Percentiles rank a stretch among this genome's conserved stretches.
Conservation (phyloP, 805 yeast species). For the Limtongia smithiae region DNA sequence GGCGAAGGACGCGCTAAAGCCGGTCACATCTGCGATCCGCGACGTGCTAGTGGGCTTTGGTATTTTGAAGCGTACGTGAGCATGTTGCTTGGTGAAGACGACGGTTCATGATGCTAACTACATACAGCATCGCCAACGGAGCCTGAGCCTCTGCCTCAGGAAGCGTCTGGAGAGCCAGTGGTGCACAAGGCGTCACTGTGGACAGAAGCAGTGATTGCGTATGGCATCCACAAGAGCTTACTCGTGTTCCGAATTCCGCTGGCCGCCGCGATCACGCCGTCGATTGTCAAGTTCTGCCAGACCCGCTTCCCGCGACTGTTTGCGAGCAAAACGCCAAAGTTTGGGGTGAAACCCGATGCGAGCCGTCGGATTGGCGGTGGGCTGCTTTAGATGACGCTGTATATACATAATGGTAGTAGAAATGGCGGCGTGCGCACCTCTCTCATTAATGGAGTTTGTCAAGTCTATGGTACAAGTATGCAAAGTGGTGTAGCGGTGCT, state of each 20-base stretch:
- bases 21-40: slow-evolving; percentile 6
- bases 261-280: slow-evolving; percentile 89
- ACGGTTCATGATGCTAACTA: too few relatives aligned
- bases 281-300: slow-evolving; percentile 78
- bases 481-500: too few relatives aligned
- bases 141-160: too few relatives aligned
- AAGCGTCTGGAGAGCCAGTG: slow-evolving; percentile 30
- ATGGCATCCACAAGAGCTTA: slow-evolving; percentile 86
- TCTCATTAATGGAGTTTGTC: neutral
- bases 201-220: slow-evolving; percentile 87
- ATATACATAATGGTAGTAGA: neutral
- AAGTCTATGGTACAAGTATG: neutral
- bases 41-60: slow-evolving; percentile 11
- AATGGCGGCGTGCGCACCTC: too few relatives aligned
- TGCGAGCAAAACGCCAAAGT: slow-evolving; percentile 6
- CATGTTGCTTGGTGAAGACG: too few relatives aligned
- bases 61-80: neutral
- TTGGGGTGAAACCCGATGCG: slow-evolving; percentile 21
- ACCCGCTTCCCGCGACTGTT: slow-evolving; percentile 50
- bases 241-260: slow-evolving; percentile 74
- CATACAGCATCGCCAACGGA: too few relatives aligned
- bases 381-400: slow-evolving; percentile 5
- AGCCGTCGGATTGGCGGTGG: slow-evolving; percentile 21
- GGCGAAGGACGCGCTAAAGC: slow-evolving; percentile 10
- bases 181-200: slow-evolving; percentile 43